Conservation (phyloP, 2,329 filamentous ascomycete species). For the Monosporascus sp. region DNA sequence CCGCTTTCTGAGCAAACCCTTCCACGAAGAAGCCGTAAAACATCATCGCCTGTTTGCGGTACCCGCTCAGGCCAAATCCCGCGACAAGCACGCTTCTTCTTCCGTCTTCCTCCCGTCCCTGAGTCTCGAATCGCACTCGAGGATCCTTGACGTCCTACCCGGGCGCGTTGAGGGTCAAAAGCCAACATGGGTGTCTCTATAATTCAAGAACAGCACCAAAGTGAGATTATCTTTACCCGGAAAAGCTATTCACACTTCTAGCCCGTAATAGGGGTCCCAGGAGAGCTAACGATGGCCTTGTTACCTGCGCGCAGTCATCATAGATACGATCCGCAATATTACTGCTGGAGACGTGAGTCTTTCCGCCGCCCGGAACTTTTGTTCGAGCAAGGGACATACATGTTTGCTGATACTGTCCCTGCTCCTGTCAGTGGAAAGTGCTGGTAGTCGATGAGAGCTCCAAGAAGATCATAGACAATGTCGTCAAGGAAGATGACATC, state of each 20-base stretch:
- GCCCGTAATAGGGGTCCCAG: background rate
- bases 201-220: conserved; percentile 76
- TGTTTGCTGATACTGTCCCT: conserved; percentile 12
- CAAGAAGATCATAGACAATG: conserved; percentile 83
- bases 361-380: background rate
- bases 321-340: conserved; percentile 70
- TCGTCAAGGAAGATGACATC: conserved; percentile 91
- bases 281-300: conserved; percentile 10
- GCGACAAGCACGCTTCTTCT: background rate
- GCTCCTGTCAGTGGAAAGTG: conserved; percentile 77
- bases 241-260: background rate
- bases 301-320: conserved; percentile 50
- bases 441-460: conserved; percentile 81
- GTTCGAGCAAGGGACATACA: background rate
- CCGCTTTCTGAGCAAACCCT: background rate
- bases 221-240: conserved; percentile 40
- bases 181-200: conserved; percentile 76
- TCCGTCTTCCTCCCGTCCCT: background rate
- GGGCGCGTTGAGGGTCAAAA: conserved; percentile 14
- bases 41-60: too few relatives aligned
- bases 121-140: background rate
- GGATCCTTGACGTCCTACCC: background rate
- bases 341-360: conserved; percentile 71
- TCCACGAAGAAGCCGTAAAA: too few relatives aligned
- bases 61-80: too few relatives aligned